These are phyloP conservation scores for Gillenia trifoliata DNA, from an alignment of 306 rosid species.

Conservation along the genomic window DNA sequence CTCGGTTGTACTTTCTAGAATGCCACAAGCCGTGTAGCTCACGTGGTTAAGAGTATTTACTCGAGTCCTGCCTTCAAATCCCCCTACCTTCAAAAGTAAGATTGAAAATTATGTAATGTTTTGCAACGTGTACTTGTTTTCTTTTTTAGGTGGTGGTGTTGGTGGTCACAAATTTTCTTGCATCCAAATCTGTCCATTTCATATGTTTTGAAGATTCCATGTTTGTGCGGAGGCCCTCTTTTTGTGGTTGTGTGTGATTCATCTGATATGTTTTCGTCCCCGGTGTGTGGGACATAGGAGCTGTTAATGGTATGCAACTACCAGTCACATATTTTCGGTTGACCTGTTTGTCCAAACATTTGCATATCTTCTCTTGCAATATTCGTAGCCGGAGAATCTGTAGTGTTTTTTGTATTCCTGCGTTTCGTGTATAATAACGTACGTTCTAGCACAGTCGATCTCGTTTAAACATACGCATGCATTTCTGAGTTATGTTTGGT, in stretches of 20 bases:
- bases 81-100: neutral
- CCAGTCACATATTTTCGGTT: neutral
- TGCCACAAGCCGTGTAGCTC: neutral
- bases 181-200: slow-evolving; percentile 34
- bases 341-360: neutral
- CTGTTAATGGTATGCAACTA: slow-evolving; percentile 32
- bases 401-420: slow-evolving; percentile 1
- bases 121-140: neutral
- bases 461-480: neutral
- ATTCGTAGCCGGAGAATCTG: neutral
- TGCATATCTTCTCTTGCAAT: neutral
- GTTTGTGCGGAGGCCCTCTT: slow-evolving; percentile 50
- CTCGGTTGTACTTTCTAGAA: slow-evolving; percentile 3
- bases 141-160: neutral
- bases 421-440: neutral
- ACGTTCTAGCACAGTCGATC: neutral
- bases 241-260: slow-evolving; percentile 40
- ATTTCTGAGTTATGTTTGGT: neutral
- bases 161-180: neutral
- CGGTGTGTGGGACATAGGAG: slow-evolving; percentile 39
- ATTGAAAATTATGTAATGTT: slow-evolving; percentile 1
- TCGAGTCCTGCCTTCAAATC: too few relatives aligned
- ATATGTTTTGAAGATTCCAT: slow-evolving; percentile 41
- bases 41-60: too few relatives aligned
- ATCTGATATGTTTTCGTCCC: slow-evolving; percentile 35